These are phyloP conservation scores for barley (Hordeum vulgare) DNA, from an alignment of 176 grass and related monocot species.

Conservation along the genomic window DNA sequence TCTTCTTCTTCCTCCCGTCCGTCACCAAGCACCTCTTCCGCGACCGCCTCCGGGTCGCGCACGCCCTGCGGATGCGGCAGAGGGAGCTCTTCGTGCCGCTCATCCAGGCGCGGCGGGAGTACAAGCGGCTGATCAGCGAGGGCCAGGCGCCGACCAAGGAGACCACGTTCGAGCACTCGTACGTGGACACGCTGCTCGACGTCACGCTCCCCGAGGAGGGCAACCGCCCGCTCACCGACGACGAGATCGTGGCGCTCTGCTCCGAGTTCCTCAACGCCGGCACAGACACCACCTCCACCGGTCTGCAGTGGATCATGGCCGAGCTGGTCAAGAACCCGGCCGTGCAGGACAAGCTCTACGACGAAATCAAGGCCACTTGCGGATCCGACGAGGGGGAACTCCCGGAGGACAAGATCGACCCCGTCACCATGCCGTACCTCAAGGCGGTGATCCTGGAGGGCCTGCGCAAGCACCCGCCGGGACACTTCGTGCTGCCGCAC, in stretches of 20 bases:
- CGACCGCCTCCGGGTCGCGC: no score
- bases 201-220: conserved; percentile 27
- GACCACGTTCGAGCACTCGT: conserved; percentile 25
- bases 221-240: conserved; percentile 18
- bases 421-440: conserved; percentile 1
- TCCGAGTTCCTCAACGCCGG: conserved; percentile 56
- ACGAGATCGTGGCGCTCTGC: conserved; percentile 26
- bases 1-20: no score
- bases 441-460: conserved; percentile 50
- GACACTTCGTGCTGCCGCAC: conserved; percentile 30
- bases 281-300: conserved; percentile 53
- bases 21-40: no score
- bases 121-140: no score
- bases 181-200: conserved; percentile 48
- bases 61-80: no score
- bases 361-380: conserved; percentile 4
- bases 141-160: not conserved
- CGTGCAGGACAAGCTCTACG: conserved; percentile 32
- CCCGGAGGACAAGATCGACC: no score
- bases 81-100: no score
- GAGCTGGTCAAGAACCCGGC: conserved; percentile 53
- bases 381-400: no score
- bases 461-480: conserved; percentile 38
- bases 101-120: no score
- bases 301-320: conserved; percentile 72